Conservation (phyloP, 1,284 basidiomycete species). For the Malassezia slooffiae region DNA sequence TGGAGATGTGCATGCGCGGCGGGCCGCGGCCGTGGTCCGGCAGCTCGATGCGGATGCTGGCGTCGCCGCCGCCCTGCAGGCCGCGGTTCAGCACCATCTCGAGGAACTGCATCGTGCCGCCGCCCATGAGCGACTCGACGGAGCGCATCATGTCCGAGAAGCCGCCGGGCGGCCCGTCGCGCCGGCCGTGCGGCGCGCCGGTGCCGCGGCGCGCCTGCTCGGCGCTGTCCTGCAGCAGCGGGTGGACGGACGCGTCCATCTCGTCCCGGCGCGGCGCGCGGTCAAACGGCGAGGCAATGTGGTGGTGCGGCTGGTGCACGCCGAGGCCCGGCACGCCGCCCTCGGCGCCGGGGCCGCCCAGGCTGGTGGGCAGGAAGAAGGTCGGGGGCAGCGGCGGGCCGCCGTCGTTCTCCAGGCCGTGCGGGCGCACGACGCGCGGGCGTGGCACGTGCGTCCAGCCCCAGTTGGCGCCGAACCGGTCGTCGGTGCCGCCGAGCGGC, state of each 20-base stretch:
- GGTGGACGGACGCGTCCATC: constrained; percentile 51
- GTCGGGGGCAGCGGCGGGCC: constrained; percentile 21
- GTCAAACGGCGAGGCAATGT: background rate
- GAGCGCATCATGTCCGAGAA: constrained; percentile 53
- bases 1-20: constrained; percentile 27
- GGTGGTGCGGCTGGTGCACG: constrained; percentile 18
- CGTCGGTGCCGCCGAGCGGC: constrained; percentile 19
- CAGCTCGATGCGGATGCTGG: constrained; percentile 35
- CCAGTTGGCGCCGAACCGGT: constrained; percentile 45
- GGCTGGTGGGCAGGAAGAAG: constrained; percentile 25
- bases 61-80: constrained; percentile 15
- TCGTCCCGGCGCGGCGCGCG: background rate
- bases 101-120: constrained; percentile 68
- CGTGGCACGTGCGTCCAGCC: constrained; percentile 28
- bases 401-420: constrained; percentile 13
- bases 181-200: constrained; percentile 8
- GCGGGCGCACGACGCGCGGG: constrained; percentile 2
- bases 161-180: constrained; percentile 6
- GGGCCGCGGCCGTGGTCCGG: constrained; percentile 20
- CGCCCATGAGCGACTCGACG: constrained; percentile 70
- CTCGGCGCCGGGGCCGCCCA: constrained; percentile 15
- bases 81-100: constrained; percentile 57
- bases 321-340: constrained; percentile 19
- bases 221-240: constrained; percentile 59
- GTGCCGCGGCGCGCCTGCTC: constrained; percentile 15